Base-by-base conservation (phyloP, 768 basidiomycete species). In the Tylopilus sp. region DNA sequence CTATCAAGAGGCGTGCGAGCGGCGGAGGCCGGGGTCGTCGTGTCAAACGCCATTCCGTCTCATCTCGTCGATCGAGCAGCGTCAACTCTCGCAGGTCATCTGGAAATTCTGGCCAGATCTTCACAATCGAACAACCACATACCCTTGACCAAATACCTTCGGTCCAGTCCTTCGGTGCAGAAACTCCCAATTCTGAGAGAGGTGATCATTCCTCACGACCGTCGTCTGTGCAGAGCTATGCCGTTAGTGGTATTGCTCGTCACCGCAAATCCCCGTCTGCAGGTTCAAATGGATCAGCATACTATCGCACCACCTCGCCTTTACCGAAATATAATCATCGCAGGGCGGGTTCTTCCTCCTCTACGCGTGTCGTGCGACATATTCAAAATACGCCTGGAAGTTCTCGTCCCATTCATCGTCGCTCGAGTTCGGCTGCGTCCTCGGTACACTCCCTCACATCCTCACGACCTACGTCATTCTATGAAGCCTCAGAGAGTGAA, bases 31-130 rank as follows among this genome's bases (percentile, higher is more conserved):
- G 67, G 40, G 77, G 77, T 17, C 79, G 85, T 54, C 79, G 86
- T 51, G 72, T 76, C 16, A 85, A 86, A 47, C 80, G 90, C 16
- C 84, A 84, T 0, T 87, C 88, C 0, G 72, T 85, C 38, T 89
- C 89, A 1, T 95, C 93, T 22, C 81, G 89, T 43, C 83, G 94
- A 25, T 95, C 92, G 14, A 94, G 91, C 66, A 93, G 91, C 53
- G 88, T 94, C 57, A 94, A 93, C 64, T 97, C 94, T 7, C 76
- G 87, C 31, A 76, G 92, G 36, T 86, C 84, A 1, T 85, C 83
- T 10, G 69, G 77, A 12, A 75, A 78, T 21, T 83, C 82, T 1
- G 67, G 73, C 47, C 76, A 78, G 42, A 54, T 72, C 25, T 65
- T 71, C 10, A 58, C 79, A n/a, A 63, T 88, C 33, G 87, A 85